phyloP scores from a whole-genome alignment of 768 basidiomycete genomes.

The Amylocystis lapponica region DNA sequence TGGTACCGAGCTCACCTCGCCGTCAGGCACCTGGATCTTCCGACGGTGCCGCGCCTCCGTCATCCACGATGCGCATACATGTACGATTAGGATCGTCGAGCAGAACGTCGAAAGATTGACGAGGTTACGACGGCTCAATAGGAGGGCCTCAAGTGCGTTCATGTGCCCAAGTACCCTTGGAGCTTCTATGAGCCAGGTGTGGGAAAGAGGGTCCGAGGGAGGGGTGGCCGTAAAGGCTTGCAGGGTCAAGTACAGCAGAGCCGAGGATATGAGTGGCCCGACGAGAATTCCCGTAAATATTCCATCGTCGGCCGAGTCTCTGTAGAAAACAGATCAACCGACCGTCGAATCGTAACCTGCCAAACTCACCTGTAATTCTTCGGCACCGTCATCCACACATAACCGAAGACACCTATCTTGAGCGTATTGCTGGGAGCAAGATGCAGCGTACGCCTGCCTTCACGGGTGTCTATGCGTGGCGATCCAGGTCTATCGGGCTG shows the following conservation, averaged over 20 bases:
- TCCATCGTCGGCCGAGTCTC: constrained; percentile 82
- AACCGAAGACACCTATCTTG: constrained; percentile 53
- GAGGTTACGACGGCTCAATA: constrained; percentile 68
- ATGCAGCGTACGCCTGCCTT: constrained; percentile 34
- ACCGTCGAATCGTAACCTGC: too few species aligned
- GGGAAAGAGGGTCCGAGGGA: constrained; percentile 36
- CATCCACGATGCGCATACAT: constrained; percentile 75
- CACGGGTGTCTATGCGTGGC: constrained; percentile 45
- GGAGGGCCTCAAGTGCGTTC: constrained; percentile 46
- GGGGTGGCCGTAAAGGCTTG: constrained; percentile 20
- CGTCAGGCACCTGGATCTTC: constrained; percentile 44
- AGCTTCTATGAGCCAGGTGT: constrained; percentile 73
- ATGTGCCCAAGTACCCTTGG: constrained; percentile 52
- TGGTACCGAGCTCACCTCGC: constrained; percentile 72
- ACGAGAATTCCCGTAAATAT: constrained; percentile 79
- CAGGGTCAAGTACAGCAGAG: constrained; percentile 52
- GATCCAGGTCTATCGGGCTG: constrained; percentile 25
- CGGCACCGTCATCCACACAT: constrained; percentile 87
- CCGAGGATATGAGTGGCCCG: constrained; percentile 72
- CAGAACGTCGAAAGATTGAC: constrained; percentile 79
- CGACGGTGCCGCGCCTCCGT: constrained; percentile 50
- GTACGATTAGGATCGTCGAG: constrained; percentile 71
- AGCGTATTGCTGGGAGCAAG: constrained; percentile 16
- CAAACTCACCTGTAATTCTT: constrained; percentile 71
- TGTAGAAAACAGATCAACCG: too few species aligned